phyloP scores from a whole-genome alignment of 2,329 filamentous ascomycete genomes.

The Ophiostoma perfectum region DNA sequence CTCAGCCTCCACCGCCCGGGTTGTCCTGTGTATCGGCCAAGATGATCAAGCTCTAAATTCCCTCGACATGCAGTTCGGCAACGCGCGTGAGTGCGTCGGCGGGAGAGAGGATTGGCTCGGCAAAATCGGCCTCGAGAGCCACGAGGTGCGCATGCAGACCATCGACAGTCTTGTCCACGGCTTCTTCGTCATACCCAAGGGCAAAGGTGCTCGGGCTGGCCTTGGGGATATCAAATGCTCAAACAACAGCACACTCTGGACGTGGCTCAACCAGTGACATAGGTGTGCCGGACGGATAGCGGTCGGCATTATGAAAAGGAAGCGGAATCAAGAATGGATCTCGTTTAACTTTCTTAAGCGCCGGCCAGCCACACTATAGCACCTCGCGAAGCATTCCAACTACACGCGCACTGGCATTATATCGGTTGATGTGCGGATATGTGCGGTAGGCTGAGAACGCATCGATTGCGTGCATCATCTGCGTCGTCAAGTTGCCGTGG shows the following conservation, averaged over 20 bases:
- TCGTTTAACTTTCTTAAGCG: background rate
- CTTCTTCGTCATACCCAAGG: background rate
- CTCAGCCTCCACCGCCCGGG: background rate
- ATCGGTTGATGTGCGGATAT: background rate
- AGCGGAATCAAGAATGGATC: background rate
- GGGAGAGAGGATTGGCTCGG: background rate
- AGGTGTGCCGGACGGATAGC: background rate
- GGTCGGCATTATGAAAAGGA: background rate
- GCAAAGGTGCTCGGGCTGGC: background rate
- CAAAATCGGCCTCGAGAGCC: background rate
- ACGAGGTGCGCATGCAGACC: background rate
- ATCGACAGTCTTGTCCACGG: background rate
- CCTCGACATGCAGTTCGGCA: background rate
- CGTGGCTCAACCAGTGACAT: background rate
- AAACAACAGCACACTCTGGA: background rate
- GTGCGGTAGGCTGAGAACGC: background rate
- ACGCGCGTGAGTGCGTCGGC: background rate
- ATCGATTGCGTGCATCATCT: background rate
- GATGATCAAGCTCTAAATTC: background rate
- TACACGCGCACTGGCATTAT: background rate
- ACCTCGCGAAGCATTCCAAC: background rate
- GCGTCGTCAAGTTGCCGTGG: conserved; percentile 1
- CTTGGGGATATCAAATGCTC: background rate
- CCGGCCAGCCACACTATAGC: background rate
- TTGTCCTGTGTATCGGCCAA: conserved; percentile 7